Conservation (phyloP, 371 early-diverging fungal species). For the Vairimorpha necatrix region DNA sequence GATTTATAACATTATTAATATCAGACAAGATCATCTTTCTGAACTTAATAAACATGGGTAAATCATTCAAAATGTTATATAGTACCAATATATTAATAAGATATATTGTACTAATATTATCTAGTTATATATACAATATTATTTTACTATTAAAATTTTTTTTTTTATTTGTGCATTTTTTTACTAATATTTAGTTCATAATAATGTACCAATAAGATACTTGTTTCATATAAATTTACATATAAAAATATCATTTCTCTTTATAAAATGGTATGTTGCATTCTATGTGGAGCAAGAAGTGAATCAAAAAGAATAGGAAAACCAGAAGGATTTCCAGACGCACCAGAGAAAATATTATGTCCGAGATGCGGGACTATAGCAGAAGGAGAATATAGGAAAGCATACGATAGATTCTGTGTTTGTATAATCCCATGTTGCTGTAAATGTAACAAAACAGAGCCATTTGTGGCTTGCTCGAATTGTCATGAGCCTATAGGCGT, state of each 20-base stretch:
- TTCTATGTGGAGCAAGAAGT: slow-evolving; percentile 18
- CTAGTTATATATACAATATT: too few species aligned
- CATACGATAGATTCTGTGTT: slow-evolving; percentile 10
- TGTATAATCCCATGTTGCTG: slow-evolving; percentile 43
- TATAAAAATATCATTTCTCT: too few species aligned
- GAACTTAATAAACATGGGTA: neutral
- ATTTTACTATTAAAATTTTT: too few species aligned
- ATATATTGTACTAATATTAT: too few species aligned
- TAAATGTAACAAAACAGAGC: slow-evolving; percentile 28
- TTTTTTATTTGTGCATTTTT: too few species aligned
- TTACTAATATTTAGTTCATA: too few species aligned
- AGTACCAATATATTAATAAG: too few species aligned
- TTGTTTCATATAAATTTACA: too few species aligned
- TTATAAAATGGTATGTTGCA: slow-evolving; percentile 15
- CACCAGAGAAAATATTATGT: slow-evolving; percentile 46
- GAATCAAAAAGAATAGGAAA: slow-evolving; percentile 1
- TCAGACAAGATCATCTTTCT: neutral
- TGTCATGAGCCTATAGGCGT: slow-evolving; percentile 22
- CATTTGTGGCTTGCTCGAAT: slow-evolving; percentile 35
- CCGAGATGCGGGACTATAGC: slow-evolving; percentile 26
- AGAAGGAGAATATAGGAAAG: slow-evolving; percentile 31
- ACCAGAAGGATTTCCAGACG: slow-evolving; percentile 39
- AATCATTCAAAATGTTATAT: too few species aligned
- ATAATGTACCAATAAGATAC: too few species aligned
- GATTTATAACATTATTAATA: neutral